These are phyloP conservation scores for Hemileccinum hortonii DNA, from an alignment of 1,284 basidiomycete species.

Conservation along the genomic window DNA sequence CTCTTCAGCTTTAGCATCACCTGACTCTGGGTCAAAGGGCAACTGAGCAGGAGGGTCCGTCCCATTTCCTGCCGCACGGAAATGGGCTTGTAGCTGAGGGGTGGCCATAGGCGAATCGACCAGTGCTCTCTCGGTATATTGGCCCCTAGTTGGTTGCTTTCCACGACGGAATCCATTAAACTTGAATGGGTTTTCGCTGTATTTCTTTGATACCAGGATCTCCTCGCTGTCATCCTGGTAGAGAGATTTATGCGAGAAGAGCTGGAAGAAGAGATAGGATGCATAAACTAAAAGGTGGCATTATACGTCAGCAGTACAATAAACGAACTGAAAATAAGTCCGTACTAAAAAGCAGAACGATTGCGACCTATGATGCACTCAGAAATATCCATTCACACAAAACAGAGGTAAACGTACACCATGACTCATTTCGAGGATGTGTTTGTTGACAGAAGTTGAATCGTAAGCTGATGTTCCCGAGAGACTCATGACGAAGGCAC, in stretches of 20 bases:
- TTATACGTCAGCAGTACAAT: slow-evolving; percentile 3
- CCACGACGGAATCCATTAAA: slow-evolving; percentile 14
- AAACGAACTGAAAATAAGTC: slow-evolving; percentile 9
- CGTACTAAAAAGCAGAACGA: slow-evolving; percentile 79
- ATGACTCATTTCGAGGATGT: slow-evolving; percentile 71
- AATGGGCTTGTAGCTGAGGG: not conserved
- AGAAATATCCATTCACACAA: slow-evolving; percentile 1
- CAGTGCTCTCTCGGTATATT: not conserved
- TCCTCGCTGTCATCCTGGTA: slow-evolving; percentile 56
- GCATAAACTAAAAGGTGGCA: slow-evolving; percentile 53
- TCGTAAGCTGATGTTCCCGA: no score
- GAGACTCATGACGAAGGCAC: slow-evolving; percentile 54
- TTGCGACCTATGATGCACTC: slow-evolving; percentile 54
- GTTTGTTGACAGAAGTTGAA: no score
- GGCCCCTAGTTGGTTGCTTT: slow-evolving; percentile 5
- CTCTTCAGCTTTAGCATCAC: slow-evolving; percentile 19
- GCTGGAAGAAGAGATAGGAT: slow-evolving; percentile 82
- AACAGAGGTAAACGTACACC: slow-evolving; percentile 52
- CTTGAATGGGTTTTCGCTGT: slow-evolving; percentile 32
- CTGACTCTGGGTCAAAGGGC: slow-evolving; percentile 14
- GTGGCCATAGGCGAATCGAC: no score
- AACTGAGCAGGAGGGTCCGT: not conserved
- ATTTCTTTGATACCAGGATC: slow-evolving; percentile 20
- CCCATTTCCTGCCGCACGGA: no score
- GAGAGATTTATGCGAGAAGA: slow-evolving; percentile 78